Evolutionary conservation across 345 rosid genomes (phyloP), one percentile per base, ranked within the genome.

Genomic region (Melaleuca alternifolia): DNA sequence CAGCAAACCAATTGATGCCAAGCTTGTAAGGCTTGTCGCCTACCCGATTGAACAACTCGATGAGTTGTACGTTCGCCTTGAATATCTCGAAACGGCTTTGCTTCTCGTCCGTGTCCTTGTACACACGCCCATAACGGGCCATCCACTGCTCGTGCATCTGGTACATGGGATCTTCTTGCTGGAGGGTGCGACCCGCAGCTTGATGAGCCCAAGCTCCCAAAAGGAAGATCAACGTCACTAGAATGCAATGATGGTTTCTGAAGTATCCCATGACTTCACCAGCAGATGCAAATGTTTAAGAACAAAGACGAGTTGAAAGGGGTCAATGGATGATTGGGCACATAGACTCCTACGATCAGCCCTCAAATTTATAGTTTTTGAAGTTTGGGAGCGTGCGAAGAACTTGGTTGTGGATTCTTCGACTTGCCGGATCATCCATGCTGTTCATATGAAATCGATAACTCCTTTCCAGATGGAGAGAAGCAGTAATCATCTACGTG

Each of bases 1-100:
- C 91, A 1, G 93, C 91, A 71, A 92, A 92, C 89, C 51, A 87
- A 87, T 92, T 93, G 79, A 91, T 50, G 51, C 89, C 89, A 48
- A 93, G 86, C 88, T 88, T 93, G 88, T 91, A 93, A 44, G 92
- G 89, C 81, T 90, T 94, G 26, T 59, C 86, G 23, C 62, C 84
- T 77, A 57, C 92, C 11, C 33, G 50, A 46, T 93, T 90, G 59
- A 91, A 88, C 51, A 89, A 75, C 16, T 93, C 91, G 18, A 93
- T 91, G 8, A 30, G 88, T n/a, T n/a, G 88, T 2, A 86, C 90
- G 46, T 91, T 93, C 6, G 86, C 87, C 87, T 87, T 87, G 85
- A 92, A 93, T 48, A 92, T 92, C 28, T 87, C 83, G 88, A 90
- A 90, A 9, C 89, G 87, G 87, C 50, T 87, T 84, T 88, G 84